A percentile compares a stretch with the other conserved stretches of the same genome.
Evolutionary conservation across 2,329 filamentous ascomycete species (phyloP).

Genomic region (Penicillium sp.): DNA sequence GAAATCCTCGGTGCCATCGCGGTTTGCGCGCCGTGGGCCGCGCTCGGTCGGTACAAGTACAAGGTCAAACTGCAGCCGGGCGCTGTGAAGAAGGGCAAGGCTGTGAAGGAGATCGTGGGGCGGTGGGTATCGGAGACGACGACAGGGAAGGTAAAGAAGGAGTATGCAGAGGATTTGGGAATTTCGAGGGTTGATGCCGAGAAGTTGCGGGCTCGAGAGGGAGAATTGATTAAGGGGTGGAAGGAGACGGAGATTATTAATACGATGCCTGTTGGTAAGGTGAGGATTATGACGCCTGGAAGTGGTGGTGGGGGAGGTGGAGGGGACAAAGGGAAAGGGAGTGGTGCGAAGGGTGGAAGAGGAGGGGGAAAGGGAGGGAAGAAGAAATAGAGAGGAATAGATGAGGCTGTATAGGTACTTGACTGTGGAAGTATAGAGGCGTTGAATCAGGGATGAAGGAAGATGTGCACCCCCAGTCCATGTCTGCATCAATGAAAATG

Average conservation of each 20-base stretch:
- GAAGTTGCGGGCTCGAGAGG: constrained; percentile 80
- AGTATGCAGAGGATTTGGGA: constrained; percentile 61
- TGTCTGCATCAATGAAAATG: too few relatives aligned
- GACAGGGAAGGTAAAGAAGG: constrained; percentile 49
- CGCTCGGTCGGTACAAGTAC: constrained; percentile 76
- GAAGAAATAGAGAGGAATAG: constrained; percentile 37
- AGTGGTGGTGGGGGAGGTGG: constrained; percentile 43
- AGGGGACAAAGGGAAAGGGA: constrained; percentile 29
- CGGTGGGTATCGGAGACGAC: constrained; percentile 71
- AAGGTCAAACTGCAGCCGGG: constrained; percentile 95
- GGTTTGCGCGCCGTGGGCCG: constrained; percentile 66
- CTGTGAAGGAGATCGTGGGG: constrained; percentile 84
- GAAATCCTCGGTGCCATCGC: constrained; percentile 67
- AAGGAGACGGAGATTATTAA: constrained; percentile 83
- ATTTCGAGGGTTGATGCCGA: constrained; percentile 63
- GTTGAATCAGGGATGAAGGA: not conserved
- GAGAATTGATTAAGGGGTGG: constrained; percentile 79
- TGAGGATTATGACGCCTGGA: constrained; percentile 73
- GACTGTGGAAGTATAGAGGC: not conserved
- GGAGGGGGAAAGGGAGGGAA: constrained; percentile 45
- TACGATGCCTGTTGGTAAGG: constrained; percentile 75
- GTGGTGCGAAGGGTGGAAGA: constrained; percentile 22
- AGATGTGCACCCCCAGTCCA: not conserved
- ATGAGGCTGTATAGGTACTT: not conserved
- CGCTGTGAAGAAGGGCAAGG: constrained; percentile 88